Percentiles rank a stretch among this genome's conserved stretches.
Conservation (phyloP, 1,284 basidiomycete species). For the Marasmius sp. region DNA sequence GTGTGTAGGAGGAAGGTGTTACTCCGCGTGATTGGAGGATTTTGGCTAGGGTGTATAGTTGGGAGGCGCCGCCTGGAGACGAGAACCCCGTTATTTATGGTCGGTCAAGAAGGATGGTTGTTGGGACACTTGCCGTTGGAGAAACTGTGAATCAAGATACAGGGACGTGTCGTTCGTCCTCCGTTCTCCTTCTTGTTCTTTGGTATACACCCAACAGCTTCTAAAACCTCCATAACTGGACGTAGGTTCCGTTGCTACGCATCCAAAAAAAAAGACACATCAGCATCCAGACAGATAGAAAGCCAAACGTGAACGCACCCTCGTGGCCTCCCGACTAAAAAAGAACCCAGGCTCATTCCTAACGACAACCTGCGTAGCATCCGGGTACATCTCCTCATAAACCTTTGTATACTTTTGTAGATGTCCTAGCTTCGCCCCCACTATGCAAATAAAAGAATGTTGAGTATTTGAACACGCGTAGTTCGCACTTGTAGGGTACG, state of each 20-base stretch:
- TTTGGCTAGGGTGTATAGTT: slow-evolving; percentile 37
- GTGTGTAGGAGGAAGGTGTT: slow-evolving; percentile 10
- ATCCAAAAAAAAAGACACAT: background rate
- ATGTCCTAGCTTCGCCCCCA: slow-evolving; percentile 50
- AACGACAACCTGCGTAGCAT: slow-evolving; percentile 47
- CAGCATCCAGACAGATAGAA: background rate
- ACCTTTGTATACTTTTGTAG: slow-evolving; percentile 48
- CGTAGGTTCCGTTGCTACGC: slow-evolving; percentile 29
- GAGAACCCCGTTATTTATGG: background rate
- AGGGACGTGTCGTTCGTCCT: slow-evolving; percentile 21
- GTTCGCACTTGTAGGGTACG: background rate
- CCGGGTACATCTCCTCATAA: slow-evolving; percentile 48
- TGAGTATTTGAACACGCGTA: background rate
- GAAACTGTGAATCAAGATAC: slow-evolving; percentile 51
- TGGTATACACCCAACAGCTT: slow-evolving; percentile 37
- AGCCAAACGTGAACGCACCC: slow-evolving; percentile 27
- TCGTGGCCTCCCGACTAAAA: slow-evolving; percentile 29
- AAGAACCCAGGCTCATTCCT: slow-evolving; percentile 40
- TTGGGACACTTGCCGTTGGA: slow-evolving; percentile 49
- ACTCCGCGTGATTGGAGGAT: slow-evolving; percentile 30
- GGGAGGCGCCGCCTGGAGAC: slow-evolving; percentile 42
- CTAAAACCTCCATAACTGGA: slow-evolving; percentile 41
- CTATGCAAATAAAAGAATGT: slow-evolving; percentile 25
- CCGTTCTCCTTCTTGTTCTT: slow-evolving; percentile 7
- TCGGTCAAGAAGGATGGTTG: background rate